Conservation (phyloP, 2,329 filamentous ascomycete genomes). For the Madurella mycetomatis region DNA sequence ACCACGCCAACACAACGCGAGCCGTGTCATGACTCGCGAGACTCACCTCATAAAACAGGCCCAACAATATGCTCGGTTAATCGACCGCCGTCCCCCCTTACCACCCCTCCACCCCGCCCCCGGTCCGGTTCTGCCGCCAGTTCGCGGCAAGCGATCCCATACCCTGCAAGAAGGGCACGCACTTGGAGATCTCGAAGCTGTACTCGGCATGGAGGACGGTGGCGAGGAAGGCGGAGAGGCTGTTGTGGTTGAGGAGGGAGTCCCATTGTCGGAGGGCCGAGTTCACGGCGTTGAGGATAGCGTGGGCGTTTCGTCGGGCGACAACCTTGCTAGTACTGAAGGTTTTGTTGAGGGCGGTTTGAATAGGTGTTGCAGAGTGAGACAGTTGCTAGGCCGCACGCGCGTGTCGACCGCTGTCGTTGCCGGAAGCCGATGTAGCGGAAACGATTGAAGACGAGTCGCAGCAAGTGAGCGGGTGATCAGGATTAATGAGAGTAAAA, state of each 20-base stretch:
- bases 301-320: conserved; percentile 51
- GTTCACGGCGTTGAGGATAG: conserved; percentile 69
- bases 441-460: too few species aligned
- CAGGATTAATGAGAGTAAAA: too few species aligned
- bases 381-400: not conserved
- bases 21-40: conserved; percentile 39
- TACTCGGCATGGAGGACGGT: conserved; percentile 62
- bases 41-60: conserved; percentile 48
- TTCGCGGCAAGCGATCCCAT: conserved; percentile 35
- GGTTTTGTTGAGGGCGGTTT: not conserved
- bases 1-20: conserved; percentile 26
- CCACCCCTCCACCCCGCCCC: conserved; percentile 16
- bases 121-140: conserved; percentile 18
- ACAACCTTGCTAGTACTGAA: conserved; percentile 33
- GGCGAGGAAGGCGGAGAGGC: conserved; percentile 66
- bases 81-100: conserved; percentile 39
- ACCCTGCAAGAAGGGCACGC: conserved; percentile 48
- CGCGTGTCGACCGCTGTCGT: too few species aligned
- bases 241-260: conserved; percentile 68
- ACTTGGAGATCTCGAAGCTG: conserved; percentile 68
- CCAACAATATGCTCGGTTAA: conserved; percentile 49
- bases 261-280: conserved; percentile 72
- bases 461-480: too few species aligned
- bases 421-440: too few species aligned
- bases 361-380: not conserved